Base-by-base conservation (phyloP, 805 yeast species). In the Candida lessepsii region DNA sequence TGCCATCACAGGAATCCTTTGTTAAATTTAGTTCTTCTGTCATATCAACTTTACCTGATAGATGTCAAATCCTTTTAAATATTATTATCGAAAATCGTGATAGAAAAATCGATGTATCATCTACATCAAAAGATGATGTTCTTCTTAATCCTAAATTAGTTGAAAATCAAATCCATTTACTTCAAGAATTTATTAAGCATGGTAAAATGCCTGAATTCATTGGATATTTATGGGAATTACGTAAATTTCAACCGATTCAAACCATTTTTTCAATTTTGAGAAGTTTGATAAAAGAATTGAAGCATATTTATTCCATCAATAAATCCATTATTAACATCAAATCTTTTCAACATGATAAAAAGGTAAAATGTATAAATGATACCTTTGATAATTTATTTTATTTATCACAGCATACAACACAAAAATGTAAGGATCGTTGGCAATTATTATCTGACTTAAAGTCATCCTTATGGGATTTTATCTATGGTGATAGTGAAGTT, bases 391-490 rank as follows among this genome's bases (percentile, higher is more conserved):
- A 47, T 11, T 37, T 58, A 10, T 39, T 44, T 2, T 57, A 57
- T 37, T 35, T 58, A 21, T 50, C 61, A 1, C 41, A 49, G 10
- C 58, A 57, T 37, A 52, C 60, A 8, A 52, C 61, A 1, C 36
- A 33, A 11, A 39, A 57, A 3, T 58, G 62, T 26, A 40, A 46
- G 18, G 54, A 56, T 25, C 35, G 63, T 6, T 58, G 63, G 62
- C 32, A 45, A 10, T 39, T 53, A 5, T 34, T 57, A 8, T 38
- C 35, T 16, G 49, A 51, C 20, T 41, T 58, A 20, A 54, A 56
- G 32, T 35, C 37, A 4, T 37, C 53, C 2, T 48, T 56, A 8
- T 57, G 60, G 61, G 40, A 30, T 3, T 52, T 46, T 18, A 33
- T 50, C 15, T 50, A 29, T 14, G 37, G 29, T 18, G 33, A 32